Base-by-base conservation (phyloP, 2,329 filamentous ascomycete species). In the Ambrosiella beaveri region DNA sequence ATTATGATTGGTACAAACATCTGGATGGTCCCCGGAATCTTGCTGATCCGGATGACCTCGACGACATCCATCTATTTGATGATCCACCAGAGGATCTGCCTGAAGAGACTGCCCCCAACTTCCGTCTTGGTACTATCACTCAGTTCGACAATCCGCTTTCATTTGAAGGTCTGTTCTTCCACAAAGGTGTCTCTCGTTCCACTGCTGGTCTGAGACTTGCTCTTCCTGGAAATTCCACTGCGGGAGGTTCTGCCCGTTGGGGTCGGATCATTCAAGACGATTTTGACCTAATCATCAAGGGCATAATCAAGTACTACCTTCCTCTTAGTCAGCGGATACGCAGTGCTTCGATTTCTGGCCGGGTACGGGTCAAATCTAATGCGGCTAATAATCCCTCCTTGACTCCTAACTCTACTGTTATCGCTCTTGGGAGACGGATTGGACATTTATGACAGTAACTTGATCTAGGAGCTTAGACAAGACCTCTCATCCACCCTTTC, bases 261-360 rank as follows among this genome's bases (percentile, higher is more conserved):
- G 88, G 95, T 67, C 80, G 82, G 61, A 90, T 97, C 52, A 75
- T 96, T 55, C 81, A 94, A 63, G 86, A 96, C 68, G 87, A 91
- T 50, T 98, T 97, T 64, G 88, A 96, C 64, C 77, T 98, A 54
- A 91, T 97, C 61, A 80, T 98, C 47, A 84, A 93, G 64, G 93
- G 93, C 19, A 86, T 93, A 12, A 75, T 98, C 64, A 89, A 90
- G 66, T 98, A 98, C 66, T 79, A 73, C 37, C 71, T 84, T 39
- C 81, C 81, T 2, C 71, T 84, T 56, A 84, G 79, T 64, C 77
- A 79, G 63, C 76, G 75, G 57, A 69, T 81, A 41, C 73, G 79
- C 62, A 82, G 77, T 62, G 77, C 79, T 7, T 74, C 77, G 7
- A 80, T 84, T 50, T 77, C 79, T 8, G 80, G 78, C 38, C 74